These are phyloP conservation scores for Thecaphora thlaspeos DNA, from an alignment of 1,284 basidiomycete genomes.

Conservation along the genomic window DNA sequence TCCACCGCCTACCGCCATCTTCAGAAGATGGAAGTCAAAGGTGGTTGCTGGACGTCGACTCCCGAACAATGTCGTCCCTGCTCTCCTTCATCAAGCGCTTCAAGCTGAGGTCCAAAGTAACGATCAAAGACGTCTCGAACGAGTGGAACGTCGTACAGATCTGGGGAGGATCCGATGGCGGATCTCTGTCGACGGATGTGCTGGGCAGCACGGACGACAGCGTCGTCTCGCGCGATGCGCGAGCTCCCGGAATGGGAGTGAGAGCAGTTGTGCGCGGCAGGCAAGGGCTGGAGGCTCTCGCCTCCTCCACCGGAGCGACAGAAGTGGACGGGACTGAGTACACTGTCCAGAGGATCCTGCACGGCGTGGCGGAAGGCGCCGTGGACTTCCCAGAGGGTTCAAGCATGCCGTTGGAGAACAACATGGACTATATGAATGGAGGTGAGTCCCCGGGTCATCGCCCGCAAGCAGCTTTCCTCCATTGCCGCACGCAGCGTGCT, in stretches of 20 bases:
- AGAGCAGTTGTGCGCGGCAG: slow-evolving; percentile 22
- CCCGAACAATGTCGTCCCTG: slow-evolving; percentile 63
- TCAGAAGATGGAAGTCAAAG: slow-evolving; percentile 51
- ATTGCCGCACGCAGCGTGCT: too few relatives aligned
- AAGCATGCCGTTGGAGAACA: slow-evolving; percentile 88
- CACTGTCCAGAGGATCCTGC: slow-evolving; percentile 73
- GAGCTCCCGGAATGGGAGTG: slow-evolving; percentile 40
- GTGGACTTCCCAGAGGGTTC: slow-evolving; percentile 74
- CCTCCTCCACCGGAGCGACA: neutral
- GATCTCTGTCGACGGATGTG: neutral
- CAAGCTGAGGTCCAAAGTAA: slow-evolving; percentile 84
- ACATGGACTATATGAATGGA: slow-evolving; percentile 88
- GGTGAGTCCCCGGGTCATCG: slow-evolving; percentile 70
- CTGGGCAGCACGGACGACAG: neutral
- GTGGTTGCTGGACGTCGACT: slow-evolving; percentile 75
- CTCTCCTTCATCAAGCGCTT: slow-evolving; percentile 74
- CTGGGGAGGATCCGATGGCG: slow-evolving; percentile 64
- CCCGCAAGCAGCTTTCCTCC: too few relatives aligned
- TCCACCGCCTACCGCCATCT: slow-evolving; percentile 63
- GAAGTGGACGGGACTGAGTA: slow-evolving; percentile 61
- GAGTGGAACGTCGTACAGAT: slow-evolving; percentile 77
- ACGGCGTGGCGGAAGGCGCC: slow-evolving; percentile 84
- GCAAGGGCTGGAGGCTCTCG: neutral
- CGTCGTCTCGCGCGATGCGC: slow-evolving; percentile 19
- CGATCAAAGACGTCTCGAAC: slow-evolving; percentile 70